Evolutionary conservation across 2,329 filamentous ascomycete species (phyloP), one percentile per base, ranked within the genome.

Genomic region (Xylariaceae sp.): DNA sequence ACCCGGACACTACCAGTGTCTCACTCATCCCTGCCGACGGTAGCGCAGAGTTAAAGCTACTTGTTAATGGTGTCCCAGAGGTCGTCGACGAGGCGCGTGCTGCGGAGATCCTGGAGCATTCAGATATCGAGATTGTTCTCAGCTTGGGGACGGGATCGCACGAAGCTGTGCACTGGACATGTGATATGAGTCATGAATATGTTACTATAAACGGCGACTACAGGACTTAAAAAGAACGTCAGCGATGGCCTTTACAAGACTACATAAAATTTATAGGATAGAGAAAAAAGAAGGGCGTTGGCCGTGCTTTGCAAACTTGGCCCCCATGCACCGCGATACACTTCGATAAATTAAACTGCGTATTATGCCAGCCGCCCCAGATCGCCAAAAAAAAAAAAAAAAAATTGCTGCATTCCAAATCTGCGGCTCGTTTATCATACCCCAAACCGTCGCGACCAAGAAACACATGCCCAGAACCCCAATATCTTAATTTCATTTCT

Each of bases 121-220:
- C 92, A 68, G 87, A 94, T 67, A 71, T 94, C 58, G 88, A 93
- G 74, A 92, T 95, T 57, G 70, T 89, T 30, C 88, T 95, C 4
- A 80, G 80, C 53, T 70, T 95, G 49, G 89, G 88, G 21, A 88
- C 87, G 39, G 86, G 84, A 33, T 76, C 81, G 27, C 80, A 86
- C 67, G 82, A 87, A 70, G 86, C 87, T 1, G 83, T 85, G 4
- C 90, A 91, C 70, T 94, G 89, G 85, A 94, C 90, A 32, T 94
- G 91, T 68, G 91, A 95, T 70, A 91, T 92, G 63, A 91, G 87
- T 68, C 89, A 92, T 67, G 89, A 92, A 78, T 95, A 85, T 68
- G 83, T 84, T 20, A 63, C 60, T 35, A 63, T 63, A 35, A 63
- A 63, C 30, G 60, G 58, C 5, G 60, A 63, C 20, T 63, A 63